Conservation (phyloP, 2,329 filamentous ascomycete species). For the Chalaropsis thielavioides region DNA sequence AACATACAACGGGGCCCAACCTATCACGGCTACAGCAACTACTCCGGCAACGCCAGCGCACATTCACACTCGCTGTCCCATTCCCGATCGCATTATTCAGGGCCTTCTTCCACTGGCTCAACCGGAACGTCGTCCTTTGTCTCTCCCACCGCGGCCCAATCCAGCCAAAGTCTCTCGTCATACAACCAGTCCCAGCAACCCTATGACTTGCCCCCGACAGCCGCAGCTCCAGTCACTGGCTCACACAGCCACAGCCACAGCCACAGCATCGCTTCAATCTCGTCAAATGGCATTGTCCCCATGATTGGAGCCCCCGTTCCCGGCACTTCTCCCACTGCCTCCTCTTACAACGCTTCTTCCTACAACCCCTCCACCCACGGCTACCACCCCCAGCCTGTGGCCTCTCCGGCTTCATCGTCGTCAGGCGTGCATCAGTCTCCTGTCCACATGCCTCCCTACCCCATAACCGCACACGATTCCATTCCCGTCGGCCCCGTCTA, state of each 20-base stretch:
- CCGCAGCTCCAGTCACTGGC: not conserved
- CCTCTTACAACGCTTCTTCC: constrained; percentile 9
- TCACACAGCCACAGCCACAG: constrained; percentile 8
- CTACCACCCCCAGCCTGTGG: constrained; percentile 7
- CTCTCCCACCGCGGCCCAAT: constrained; percentile 10
- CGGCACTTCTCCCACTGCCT: not conserved
- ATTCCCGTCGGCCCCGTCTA: constrained; percentile 39
- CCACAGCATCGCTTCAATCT: constrained; percentile 5
- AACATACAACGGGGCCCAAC: constrained; percentile 35
- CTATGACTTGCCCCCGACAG: not conserved
- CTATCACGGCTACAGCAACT: constrained; percentile 34
- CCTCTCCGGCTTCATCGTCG: constrained; percentile 1
- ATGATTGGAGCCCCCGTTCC: constrained; percentile 5
- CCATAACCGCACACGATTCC: not conserved
- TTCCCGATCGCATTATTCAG: constrained; percentile 13
- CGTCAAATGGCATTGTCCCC: not conserved
- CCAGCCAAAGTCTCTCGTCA: not conserved
- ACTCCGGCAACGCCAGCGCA: constrained; percentile 24
- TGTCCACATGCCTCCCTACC: constrained; percentile 3
- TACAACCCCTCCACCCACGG: not conserved
- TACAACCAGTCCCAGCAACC: not conserved
- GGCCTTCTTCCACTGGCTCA: constrained; percentile 3
- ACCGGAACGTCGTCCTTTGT: constrained; percentile 21
- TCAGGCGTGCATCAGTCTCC: not conserved
- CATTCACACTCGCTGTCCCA: constrained; percentile 20